A percentile compares a stretch with the other conserved stretches of the same genome.
Evolutionary conservation across 768 basidiomycete genomes (phyloP).

Genomic region (Tephrocybe sp.): DNA sequence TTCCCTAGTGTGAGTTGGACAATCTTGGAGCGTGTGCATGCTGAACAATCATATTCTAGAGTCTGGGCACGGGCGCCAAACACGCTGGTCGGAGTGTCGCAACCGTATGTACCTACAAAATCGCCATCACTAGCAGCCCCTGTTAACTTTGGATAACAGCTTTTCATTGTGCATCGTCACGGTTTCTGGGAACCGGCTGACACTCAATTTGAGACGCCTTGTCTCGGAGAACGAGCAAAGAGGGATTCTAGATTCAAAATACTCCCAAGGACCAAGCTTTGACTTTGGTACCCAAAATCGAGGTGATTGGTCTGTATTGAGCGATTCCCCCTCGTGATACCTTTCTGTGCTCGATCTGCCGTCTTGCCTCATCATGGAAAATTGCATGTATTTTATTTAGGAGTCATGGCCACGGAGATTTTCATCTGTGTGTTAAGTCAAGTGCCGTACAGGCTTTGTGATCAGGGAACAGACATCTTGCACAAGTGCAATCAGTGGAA

Average conservation of each 20-base stretch:
- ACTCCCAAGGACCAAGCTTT: slow-evolving; percentile 4
- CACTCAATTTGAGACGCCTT: slow-evolving; percentile 7
- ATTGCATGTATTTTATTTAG: no score
- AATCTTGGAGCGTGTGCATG: background rate
- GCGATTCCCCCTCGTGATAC: background rate
- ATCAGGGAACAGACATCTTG: no score
- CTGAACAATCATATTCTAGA: slow-evolving; percentile 1
- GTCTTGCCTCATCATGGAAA: no score
- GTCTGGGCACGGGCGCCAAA: slow-evolving; percentile 4
- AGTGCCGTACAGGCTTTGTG: no score
- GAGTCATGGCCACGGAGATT: no score
- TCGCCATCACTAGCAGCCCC: background rate
- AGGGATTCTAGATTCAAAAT: background rate
- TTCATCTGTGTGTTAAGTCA: no score
- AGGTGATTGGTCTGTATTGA: background rate
- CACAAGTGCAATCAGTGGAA: no score
- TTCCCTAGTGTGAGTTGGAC: slow-evolving; percentile 5
- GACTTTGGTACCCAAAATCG: slow-evolving; percentile 3
- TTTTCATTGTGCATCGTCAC: slow-evolving; percentile 11
- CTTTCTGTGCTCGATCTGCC: no score
- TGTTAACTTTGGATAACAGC: background rate
- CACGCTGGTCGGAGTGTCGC: slow-evolving; percentile 4
- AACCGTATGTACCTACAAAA: slow-evolving; percentile 8
- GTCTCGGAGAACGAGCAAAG: slow-evolving; percentile 1
- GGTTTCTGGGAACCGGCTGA: slow-evolving; percentile 8